Conservation (phyloP, 345 rosid genomes). For the Camelina neglecta region DNA sequence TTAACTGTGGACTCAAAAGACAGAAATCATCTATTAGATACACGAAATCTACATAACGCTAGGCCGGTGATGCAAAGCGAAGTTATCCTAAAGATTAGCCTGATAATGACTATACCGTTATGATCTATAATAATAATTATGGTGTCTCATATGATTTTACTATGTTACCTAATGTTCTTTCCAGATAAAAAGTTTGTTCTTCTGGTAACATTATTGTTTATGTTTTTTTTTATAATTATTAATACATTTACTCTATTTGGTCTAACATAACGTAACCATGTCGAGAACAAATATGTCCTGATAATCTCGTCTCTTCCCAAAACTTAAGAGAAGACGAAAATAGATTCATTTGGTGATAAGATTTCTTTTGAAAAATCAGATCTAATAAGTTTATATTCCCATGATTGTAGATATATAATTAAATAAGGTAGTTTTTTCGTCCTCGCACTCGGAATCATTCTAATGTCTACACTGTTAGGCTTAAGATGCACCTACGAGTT, state of each 20-base stretch:
- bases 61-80: conserved; percentile 43
- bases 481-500: background rate
- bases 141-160: conserved; percentile 12
- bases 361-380: background rate
- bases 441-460: background rate
- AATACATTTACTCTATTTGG: conserved; percentile 2
- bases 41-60: conserved; percentile 29
- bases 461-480: background rate
- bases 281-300: background rate
- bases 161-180: conserved; percentile 38
- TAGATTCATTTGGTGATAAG: background rate
- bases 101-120: conserved; percentile 20
- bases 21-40: conserved; percentile 4
- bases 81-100: conserved; percentile 32
- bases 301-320: background rate
- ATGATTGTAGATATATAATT: background rate
- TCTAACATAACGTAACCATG: conserved; percentile 1
- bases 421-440: background rate
- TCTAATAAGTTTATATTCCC: background rate
- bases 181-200: conserved; percentile 10
- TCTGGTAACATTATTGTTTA: conserved; percentile 32
- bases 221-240: conserved; percentile 13
- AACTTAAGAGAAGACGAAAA: background rate
- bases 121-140: conserved; percentile 6
- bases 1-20: conserved; percentile 32